Percentiles rank a stretch among this genome's conserved stretches.
phyloP scores from a whole-genome alignment of 164 flowering plant species.

The Platanus orientalis region DNA sequence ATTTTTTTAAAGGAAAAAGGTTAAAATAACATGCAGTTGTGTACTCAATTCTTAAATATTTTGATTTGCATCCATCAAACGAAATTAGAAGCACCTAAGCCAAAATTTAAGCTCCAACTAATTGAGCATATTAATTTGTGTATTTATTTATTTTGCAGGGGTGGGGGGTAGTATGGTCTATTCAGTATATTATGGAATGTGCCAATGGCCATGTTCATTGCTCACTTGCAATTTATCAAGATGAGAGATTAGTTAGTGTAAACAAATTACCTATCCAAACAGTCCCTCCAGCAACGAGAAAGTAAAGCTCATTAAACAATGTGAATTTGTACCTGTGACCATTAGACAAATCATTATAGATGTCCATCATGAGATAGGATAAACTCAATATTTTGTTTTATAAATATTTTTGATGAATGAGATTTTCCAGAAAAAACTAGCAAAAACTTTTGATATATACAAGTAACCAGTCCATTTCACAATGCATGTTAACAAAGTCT shows the following conservation, averaged over 20 bases:
- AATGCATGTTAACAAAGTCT: too few relatives aligned
- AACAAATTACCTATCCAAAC: conserved; percentile 84
- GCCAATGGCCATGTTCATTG: neutral
- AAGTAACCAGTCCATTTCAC: too few relatives aligned
- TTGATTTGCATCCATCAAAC: neutral
- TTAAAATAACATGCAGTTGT: neutral
- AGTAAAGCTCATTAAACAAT: conserved; percentile 94
- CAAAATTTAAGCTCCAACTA: neutral
- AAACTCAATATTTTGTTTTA: too few relatives aligned
- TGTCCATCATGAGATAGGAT: neutral
- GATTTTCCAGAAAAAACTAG: too few relatives aligned
- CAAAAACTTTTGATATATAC: too few relatives aligned
- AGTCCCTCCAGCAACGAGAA: conserved; percentile 96
- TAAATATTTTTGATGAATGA: too few relatives aligned
- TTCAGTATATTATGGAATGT: neutral
- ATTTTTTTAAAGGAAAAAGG: too few relatives aligned
- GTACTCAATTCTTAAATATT: neutral
- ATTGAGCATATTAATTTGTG: neutral
- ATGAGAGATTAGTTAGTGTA: conserved; percentile 3
- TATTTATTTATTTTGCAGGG: too few relatives aligned
- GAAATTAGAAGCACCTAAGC: too few relatives aligned
- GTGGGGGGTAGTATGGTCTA: too few relatives aligned
- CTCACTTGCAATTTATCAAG: conserved; percentile 2
- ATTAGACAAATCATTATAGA: conserved; percentile 1
- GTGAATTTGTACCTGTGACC: conserved; percentile 96